Evolutionary conservation across 2,329 filamentous ascomycete species (phyloP), one percentile per base, ranked within the genome.

Genomic region (Zymoseptoria crescenta): DNA sequence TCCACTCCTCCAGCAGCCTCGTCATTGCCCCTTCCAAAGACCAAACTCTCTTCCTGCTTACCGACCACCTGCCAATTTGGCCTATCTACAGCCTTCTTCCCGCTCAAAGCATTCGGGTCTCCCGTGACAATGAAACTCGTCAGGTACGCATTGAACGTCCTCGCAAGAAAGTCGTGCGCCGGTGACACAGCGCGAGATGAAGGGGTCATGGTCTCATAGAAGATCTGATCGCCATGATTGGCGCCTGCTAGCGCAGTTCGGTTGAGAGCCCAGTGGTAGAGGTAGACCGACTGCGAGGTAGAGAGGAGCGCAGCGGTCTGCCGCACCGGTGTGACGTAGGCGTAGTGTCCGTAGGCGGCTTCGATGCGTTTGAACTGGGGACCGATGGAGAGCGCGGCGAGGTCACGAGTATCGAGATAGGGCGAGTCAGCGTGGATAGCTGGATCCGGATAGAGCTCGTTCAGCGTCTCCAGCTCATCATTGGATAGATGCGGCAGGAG

Each of bases 361-460:
- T 84, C 81, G 2, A 85, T 73, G 1, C 84, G 77, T 55, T 77
- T 76, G 73, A 81, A 87, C 68, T 86, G 82, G 4, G 74, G 62
- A 1, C 83, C 83, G n/a, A 79, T 72, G 29, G 73, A 72, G 8
- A 68, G 73, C 65, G 49, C 60, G 16, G 60, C 48, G 4, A 62
- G 51, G 29, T 66, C 60, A 16, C 62, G 74, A 59, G 59, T 73
- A 52, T 74, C 72, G 54, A 66, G 62, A 60, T 81, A 83, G 1
- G 74, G 72, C 9, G 75, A 78, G 2, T 69, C 66, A 0, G 69
- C 64, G 60, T 75, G 57, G 1, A 71, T 72, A 16, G 73, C 74
- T 0, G 85, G 83, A 60, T 86, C 82, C 0, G 86, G 85, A 66
- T 90, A 91, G 2, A 88, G 74, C 0, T 68, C 62, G n/a, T 83